A percentile compares a stretch with the other conserved stretches of the same genome.
phyloP scores from a whole-genome alignment of 441 rosid genomes.

The Dalechampia spathulata region DNA sequence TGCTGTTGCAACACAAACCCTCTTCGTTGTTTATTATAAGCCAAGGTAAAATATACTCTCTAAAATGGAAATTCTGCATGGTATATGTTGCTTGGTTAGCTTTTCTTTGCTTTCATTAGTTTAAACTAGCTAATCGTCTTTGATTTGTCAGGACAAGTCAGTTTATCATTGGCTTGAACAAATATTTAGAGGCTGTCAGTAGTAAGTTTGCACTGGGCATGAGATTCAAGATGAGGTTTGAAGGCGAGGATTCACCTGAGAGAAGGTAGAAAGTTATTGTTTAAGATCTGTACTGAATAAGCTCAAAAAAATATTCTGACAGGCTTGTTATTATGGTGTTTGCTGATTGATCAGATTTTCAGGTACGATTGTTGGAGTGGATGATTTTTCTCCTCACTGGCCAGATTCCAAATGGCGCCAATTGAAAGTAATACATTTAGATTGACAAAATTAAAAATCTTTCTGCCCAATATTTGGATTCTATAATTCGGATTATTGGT shows the following conservation, averaged over 20 bases:
- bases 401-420: slow-evolving; percentile 78
- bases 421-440: slow-evolving; percentile 52
- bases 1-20: slow-evolving; percentile 64
- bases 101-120: not conserved
- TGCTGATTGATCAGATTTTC: slow-evolving; percentile 48
- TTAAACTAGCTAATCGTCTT: not conserved
- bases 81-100: not conserved
- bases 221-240: slow-evolving; percentile 97
- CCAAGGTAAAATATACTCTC: slow-evolving; percentile 50
- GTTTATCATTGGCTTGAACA: slow-evolving; percentile 70
- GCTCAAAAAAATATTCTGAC: not conserved
- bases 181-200: slow-evolving; percentile 55
- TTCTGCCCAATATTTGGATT: no score
- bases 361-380: slow-evolving; percentile 77
- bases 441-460: no score
- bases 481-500: no score
- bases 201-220: slow-evolving; percentile 57
- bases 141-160: slow-evolving; percentile 59
- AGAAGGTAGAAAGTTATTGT: slow-evolving; percentile 46
- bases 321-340: not conserved
- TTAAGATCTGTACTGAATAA: not conserved
- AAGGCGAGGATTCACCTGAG: slow-evolving; percentile 92
- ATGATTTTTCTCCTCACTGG: slow-evolving; percentile 74
- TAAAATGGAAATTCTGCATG: no score
- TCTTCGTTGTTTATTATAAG: slow-evolving; percentile 81